Evolutionary conservation across 2,329 filamentous ascomycete genomes (phyloP).

Genomic region (Fusarium sp.): DNA sequence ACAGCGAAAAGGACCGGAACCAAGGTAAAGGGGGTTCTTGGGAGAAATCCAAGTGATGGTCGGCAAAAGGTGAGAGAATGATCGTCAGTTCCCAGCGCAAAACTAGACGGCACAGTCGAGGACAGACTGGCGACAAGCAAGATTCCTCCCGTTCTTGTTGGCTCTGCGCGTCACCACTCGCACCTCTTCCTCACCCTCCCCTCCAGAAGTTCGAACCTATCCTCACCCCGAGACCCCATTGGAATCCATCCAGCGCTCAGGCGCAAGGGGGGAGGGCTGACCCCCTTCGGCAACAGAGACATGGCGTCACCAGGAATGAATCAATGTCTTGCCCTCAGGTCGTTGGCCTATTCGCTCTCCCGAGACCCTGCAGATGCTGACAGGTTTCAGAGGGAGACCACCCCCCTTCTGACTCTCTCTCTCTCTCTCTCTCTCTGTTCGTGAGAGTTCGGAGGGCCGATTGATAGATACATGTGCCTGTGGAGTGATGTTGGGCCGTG

Average conservation of each 20-base stretch:
- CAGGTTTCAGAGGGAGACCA: slow-evolving; percentile 10
- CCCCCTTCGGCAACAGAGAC: slow-evolving; percentile 9
- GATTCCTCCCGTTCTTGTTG: slow-evolving; percentile 1
- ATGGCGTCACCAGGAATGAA: slow-evolving; percentile 33
- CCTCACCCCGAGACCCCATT: slow-evolving; percentile 16
- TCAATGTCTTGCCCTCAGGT: slow-evolving; percentile 27
- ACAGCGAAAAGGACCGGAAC: slow-evolving; percentile 43
- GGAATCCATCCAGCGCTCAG: slow-evolving; percentile 25
- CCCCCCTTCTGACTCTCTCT: slow-evolving; percentile 25
- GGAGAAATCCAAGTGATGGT: not conserved
- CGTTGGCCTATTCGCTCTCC: slow-evolving; percentile 21
- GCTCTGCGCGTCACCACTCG: slow-evolving; percentile 27
- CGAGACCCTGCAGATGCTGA: slow-evolving; percentile 33
- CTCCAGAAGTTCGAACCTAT: not conserved
- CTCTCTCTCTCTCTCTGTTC: slow-evolving; percentile 7
- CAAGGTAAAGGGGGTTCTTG: slow-evolving; percentile 17
- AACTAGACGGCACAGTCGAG: not conserved
- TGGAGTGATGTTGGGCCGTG: slow-evolving; percentile 4
- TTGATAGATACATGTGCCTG: slow-evolving; percentile 22
- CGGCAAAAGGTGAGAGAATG: not conserved
- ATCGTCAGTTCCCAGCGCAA: slow-evolving; percentile 10
- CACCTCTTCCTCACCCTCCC: slow-evolving; percentile 28
- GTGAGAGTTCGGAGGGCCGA: not conserved
- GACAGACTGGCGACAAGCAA: slow-evolving; percentile 16
- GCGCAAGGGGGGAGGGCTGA: not conserved